These are phyloP conservation scores for Lenwebbia sp. DNA, from an alignment of 345 rosid genomes.

Conservation along the genomic window DNA sequence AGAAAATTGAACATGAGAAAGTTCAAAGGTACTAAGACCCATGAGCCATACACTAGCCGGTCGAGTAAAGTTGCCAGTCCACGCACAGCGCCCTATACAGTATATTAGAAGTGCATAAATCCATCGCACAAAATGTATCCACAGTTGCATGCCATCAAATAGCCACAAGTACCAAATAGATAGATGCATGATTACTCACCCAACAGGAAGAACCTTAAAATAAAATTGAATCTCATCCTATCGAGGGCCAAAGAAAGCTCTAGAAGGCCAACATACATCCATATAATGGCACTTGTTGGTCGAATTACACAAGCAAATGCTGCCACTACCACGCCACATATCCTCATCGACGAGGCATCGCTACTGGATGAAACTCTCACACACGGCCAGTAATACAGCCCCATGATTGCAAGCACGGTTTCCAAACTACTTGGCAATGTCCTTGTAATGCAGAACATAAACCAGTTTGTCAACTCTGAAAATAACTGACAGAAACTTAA, in stretches of 20 bases:
- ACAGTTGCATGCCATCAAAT: neutral
- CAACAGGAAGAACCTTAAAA: slow-evolving; percentile 56
- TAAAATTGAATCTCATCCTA: slow-evolving; percentile 48
- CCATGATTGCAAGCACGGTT: slow-evolving; percentile 77
- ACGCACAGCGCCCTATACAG: slow-evolving; percentile 51
- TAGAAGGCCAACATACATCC: slow-evolving; percentile 80
- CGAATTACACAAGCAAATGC: slow-evolving; percentile 84
- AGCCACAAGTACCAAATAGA: neutral
- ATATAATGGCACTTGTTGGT: slow-evolving; percentile 82
- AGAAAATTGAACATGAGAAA: slow-evolving; percentile 97
- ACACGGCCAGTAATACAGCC: slow-evolving; percentile 86
- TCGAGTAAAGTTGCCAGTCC: slow-evolving; percentile 58
- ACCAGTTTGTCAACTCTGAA: slow-evolving; percentile 80
- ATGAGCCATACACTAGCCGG: slow-evolving; percentile 66
- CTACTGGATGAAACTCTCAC: slow-evolving; percentile 40
- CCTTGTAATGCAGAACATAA: slow-evolving; percentile 80
- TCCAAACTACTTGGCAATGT: slow-evolving; percentile 88
- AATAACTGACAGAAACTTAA: slow-evolving; percentile 58
- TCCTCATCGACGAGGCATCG: slow-evolving; percentile 35
- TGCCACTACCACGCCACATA: slow-evolving; percentile 64
- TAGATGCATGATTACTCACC: slow-evolving; percentile 37
- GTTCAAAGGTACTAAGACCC: slow-evolving; percentile 88
- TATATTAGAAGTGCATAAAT: neutral
- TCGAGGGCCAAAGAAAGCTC: slow-evolving; percentile 46
- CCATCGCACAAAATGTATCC: neutral